Base-by-base conservation (phyloP, 2,329 filamentous ascomycete species). In the Fusarium lateritium region DNA sequence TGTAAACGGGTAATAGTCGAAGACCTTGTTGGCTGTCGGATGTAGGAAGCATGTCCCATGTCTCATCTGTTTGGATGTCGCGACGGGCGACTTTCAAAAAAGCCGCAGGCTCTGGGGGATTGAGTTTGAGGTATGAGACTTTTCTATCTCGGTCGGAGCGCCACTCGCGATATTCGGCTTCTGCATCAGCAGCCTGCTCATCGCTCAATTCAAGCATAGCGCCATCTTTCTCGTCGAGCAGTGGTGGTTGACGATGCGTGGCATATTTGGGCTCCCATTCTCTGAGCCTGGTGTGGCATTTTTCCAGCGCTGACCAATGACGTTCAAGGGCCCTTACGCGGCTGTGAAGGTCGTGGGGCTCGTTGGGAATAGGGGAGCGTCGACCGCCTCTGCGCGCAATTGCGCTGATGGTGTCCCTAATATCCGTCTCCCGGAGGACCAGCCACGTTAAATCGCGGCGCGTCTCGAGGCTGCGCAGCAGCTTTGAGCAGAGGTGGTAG, bases 291-390 rank as follows among this genome's bases (percentile, higher is more conserved):
- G 63, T 36, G 17, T 64, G 53, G 39, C 59, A 64, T 64, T 64
- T 64, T 64, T 64, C 59, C 61, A 53, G 49, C 53, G 60, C 40
- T 55, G 59, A 64, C 65, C 65, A 68, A 40, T 68, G 60, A 5
- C 28, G 22, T 7, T 60, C 45, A 6, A 68, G 65, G 38, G 65
- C 49, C 24, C 55, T 49, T 4, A 43, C 49, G 24, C 65, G 66
- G 5, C 1, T 11, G 9, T 65, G 65, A 33, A 68, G 31, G 24
- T 49, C 33, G 14, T 53, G 55, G 26, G 65, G 45, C 24, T 68
- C 65, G n/a, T 50, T n/a, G 6, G 65, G 42, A 42, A 67, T 51
- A 28, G 65, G 65, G 24, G 49, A 47, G n/a, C 54, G 22, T 1
- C 13, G 36, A 2, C 62, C 49, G 3, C 63, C 62, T 56, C 63